A percentile compares a stretch with the other conserved stretches of the same genome.
Evolutionary conservation across 805 yeast species (phyloP).

Genomic region (Metschnikowia vanudenii): DNA sequence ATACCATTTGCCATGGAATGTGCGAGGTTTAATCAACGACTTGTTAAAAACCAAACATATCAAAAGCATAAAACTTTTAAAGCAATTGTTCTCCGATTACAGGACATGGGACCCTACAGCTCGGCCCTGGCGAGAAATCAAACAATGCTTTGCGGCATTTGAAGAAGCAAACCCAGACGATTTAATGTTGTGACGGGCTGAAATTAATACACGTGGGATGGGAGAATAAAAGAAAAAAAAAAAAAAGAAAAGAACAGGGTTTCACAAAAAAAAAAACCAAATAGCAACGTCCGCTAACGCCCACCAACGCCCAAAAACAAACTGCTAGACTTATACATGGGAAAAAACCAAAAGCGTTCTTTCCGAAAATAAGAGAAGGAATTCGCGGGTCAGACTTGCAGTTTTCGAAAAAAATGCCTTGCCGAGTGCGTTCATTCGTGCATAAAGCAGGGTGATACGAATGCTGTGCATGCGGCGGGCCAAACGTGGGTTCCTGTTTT

Average conservation of each 20-base stretch:
- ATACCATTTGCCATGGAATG: constrained; percentile 39
- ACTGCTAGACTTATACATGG: too few relatives aligned
- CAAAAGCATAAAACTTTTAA: constrained; percentile 23
- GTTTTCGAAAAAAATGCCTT: constrained; percentile 4
- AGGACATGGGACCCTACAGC: constrained; percentile 29
- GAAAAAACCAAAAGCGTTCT: background rate
- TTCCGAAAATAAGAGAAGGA: background rate
- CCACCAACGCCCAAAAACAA: background rate
- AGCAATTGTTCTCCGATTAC: constrained; percentile 26
- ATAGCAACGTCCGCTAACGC: too few relatives aligned
- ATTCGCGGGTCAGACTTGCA: constrained; percentile 3
- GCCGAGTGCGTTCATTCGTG: constrained; percentile 4
- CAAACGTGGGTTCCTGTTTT: constrained; percentile 1
- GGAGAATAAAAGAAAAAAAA: too few relatives aligned
- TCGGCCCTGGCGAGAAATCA: constrained; percentile 33
- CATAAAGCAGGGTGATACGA: constrained; percentile 4
- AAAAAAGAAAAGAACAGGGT: too few relatives aligned
- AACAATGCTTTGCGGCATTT: constrained; percentile 34
- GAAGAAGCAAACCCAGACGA: constrained; percentile 32
- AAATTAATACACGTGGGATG: background rate
- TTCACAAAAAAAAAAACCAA: too few relatives aligned
- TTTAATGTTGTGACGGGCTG: constrained; percentile 10
- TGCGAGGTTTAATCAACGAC: constrained; percentile 38
- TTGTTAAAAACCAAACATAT: constrained; percentile 33
- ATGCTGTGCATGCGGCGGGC: constrained; percentile 5